phyloP scores from a whole-genome alignment of 140 eudicot genomes.

The Senecio squalidus region DNA sequence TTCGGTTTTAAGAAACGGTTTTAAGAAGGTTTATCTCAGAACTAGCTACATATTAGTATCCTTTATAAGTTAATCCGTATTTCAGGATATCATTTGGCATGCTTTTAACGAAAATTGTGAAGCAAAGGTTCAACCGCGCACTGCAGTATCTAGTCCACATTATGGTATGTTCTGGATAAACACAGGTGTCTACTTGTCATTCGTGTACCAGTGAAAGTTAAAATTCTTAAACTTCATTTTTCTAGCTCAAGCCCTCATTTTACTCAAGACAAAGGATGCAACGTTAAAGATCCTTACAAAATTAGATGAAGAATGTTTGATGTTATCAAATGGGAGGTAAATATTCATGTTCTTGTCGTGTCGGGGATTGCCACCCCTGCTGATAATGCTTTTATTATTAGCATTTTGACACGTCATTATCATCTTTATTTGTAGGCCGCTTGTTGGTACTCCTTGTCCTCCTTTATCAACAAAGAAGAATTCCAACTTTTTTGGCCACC shows the following conservation, averaged over 20 bases:
- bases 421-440: constrained; percentile 43
- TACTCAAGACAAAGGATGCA: constrained; percentile 52
- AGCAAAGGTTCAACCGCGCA: constrained; percentile 59
- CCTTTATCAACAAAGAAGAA: constrained; percentile 28
- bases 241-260: constrained; percentile 72
- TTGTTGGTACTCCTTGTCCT: constrained; percentile 43
- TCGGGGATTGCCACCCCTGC: too few relatives aligned
- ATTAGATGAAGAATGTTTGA: constrained; percentile 56
- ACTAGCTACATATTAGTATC: too few relatives aligned
- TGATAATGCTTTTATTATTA: background rate
- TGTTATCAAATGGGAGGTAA: constrained; percentile 62
- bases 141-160: constrained; percentile 49
- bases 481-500: constrained; percentile 55
- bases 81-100: constrained; percentile 71
- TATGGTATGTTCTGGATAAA: constrained; percentile 46
- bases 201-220: background rate
- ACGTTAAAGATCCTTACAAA: constrained; percentile 38
- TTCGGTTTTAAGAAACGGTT: too few relatives aligned
- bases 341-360: constrained; percentile 2
- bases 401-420: background rate
- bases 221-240: constrained; percentile 12
- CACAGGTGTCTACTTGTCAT: background rate
- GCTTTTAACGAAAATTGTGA: constrained; percentile 53
- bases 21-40: too few relatives aligned
- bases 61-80: constrained; percentile 2